phyloP scores from a whole-genome alignment of 1,284 basidiomycete species.

The Takashimella koratensis region DNA sequence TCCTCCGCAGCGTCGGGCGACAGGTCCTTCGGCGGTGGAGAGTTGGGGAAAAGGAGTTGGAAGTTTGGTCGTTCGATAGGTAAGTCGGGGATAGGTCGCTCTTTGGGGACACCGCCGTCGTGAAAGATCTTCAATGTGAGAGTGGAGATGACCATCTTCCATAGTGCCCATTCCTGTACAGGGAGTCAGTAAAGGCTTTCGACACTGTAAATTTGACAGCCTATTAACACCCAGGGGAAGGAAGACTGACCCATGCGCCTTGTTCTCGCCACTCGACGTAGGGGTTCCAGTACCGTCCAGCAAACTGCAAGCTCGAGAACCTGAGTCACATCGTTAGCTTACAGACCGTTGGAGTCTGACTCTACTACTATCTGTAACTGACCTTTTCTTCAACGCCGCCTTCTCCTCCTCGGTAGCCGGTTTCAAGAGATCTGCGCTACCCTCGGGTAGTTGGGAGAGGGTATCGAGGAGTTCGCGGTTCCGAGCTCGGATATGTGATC shows the following conservation, averaged over 20 bases:
- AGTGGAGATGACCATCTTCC: slow-evolving; percentile 42
- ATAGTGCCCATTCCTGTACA: slow-evolving; percentile 43
- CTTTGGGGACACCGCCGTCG: slow-evolving; percentile 32
- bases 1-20: background rate
- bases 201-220: background rate
- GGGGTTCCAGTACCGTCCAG: slow-evolving; percentile 49
- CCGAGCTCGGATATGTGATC: slow-evolving; percentile 35
- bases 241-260: slow-evolving; percentile 46
- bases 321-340: slow-evolving; percentile 15
- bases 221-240: background rate
- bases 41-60: slow-evolving; percentile 32
- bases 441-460: slow-evolving; percentile 22
- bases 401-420: slow-evolving; percentile 45
- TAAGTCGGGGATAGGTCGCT: slow-evolving; percentile 39
- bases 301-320: slow-evolving; percentile 38
- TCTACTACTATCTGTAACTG: slow-evolving; percentile 6
- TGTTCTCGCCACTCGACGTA: slow-evolving; percentile 54
- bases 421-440: slow-evolving; percentile 15
- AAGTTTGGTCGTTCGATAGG: slow-evolving; percentile 43
- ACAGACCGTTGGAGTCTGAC: background rate
- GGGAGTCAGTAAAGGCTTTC: too few relatives aligned
- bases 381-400: slow-evolving; percentile 45
- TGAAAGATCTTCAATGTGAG: slow-evolving; percentile 45
- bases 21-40: background rate
- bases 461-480: slow-evolving; percentile 23